Evolutionary conservation across 345 rosid genomes (phyloP), one percentile per base, ranked within the genome.

Genomic region (Litchi chinensis): DNA sequence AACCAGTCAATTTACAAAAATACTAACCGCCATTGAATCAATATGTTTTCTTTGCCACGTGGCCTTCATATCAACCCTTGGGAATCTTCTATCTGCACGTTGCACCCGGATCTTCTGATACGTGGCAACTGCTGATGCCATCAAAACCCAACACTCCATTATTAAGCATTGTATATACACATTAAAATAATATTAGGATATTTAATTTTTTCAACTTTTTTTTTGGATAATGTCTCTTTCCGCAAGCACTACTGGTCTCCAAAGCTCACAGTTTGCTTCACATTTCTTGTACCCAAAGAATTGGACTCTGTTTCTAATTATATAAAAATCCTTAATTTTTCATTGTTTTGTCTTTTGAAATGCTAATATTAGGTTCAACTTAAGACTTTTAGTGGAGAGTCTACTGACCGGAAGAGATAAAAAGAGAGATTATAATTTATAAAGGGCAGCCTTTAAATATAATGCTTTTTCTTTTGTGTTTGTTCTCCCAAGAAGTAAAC

Each of bases 211-310:
- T 10, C 19, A 1, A 46, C n/a, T 22, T 15, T 74, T 43, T 32
- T 75, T 74, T 70, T 46, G 59, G 62, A 48, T 18, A 2, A 10
- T 1, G 69, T 77, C 78, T 6, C 40, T 76, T 76, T 76, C 78
- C 18, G 21, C 37, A 21, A 21, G 40, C 28, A 39, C 44, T 21
- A 59, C 65, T 56, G 5, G 46, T 52, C 21, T 10, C 37, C 3
- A 10, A 40, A 9, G 56, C 74, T 64, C 50, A n/a, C 57, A 41
- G 10, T 69, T 50, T 41, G 3, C 32, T 67, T 69, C 59, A 59
- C 56, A 24, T 83, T 81, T 70, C 85, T 76, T 79, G 85, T 28
- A 32, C 63, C 74, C 24, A 3, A 86, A 83, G 83, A 39, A 65
- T 66, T 52, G 68, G 44, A 41, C 72, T 62, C 76, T 24, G 26